These are phyloP conservation scores for Mayamaea pseudoterrestris DNA, from an alignment of 108 stramenopile genomes.

Conservation along the genomic window DNA sequence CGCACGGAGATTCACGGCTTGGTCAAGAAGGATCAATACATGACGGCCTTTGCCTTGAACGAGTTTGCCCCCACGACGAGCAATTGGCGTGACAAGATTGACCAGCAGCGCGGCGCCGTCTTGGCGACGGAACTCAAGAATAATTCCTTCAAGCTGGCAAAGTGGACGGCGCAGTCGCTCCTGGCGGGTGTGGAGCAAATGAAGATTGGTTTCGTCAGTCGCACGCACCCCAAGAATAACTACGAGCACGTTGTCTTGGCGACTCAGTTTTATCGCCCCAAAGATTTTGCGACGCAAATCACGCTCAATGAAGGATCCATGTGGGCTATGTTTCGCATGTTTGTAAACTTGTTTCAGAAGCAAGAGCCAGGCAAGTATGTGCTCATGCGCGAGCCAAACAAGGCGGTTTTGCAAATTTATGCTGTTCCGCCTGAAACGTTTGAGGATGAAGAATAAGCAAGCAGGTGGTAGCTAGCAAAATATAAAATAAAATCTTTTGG, in stretches of 20 bases:
- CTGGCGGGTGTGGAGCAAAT: slow-evolving; percentile 94
- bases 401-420: slow-evolving; percentile 88
- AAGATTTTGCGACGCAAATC: slow-evolving; percentile 95
- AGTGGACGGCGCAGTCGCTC: slow-evolving; percentile 95
- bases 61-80: slow-evolving; percentile 66
- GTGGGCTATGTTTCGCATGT: slow-evolving; percentile 97
- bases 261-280: slow-evolving; percentile 92
- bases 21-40: slow-evolving; percentile 66
- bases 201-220: slow-evolving; percentile 95
- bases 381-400: slow-evolving; percentile 93
- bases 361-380: slow-evolving; percentile 95
- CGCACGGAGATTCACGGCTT: slow-evolving; percentile 79
- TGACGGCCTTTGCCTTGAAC: slow-evolving; percentile 95
- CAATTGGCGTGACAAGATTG: slow-evolving; percentile 86
- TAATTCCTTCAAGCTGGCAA: slow-evolving; percentile 94
- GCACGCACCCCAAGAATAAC: slow-evolving; percentile 71
- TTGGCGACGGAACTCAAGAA: slow-evolving; percentile 97
- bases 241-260: slow-evolving; percentile 88
- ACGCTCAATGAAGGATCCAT: slow-evolving; percentile 84
- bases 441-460: slow-evolving; percentile 64
- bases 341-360: slow-evolving; percentile 77
- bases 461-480: not conserved
- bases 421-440: slow-evolving; percentile 86
- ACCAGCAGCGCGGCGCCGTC: slow-evolving; percentile 89
- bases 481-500: too few species aligned